Evolutionary conservation across 192 early-diverging fungal species (phyloP).

Genomic region (Thoreauomyces humboldtii): DNA sequence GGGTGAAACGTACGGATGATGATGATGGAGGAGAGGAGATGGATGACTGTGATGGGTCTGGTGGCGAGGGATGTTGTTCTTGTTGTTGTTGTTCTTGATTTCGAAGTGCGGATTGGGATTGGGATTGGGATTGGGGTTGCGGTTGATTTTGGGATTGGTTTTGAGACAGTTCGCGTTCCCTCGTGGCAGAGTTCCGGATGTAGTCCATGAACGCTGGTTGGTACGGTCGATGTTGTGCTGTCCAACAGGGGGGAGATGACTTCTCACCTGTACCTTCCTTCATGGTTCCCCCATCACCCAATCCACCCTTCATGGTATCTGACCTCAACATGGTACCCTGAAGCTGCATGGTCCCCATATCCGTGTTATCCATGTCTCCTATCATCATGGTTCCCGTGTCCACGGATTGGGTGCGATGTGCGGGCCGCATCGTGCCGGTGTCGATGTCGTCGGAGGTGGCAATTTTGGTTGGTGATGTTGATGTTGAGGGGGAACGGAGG

Average conservation of each 20-base stretch:
- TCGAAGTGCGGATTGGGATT: no score
- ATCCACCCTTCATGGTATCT: no score
- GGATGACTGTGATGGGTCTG: background rate
- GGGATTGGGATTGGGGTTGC: no score
- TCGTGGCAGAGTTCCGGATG: no score
- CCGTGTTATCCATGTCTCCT: background rate
- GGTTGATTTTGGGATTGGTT: no score
- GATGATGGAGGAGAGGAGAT: background rate
- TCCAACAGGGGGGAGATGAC: background rate
- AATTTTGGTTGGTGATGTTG: background rate
- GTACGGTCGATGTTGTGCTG: conserved; percentile 7
- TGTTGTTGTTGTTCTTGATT: background rate
- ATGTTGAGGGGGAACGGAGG: background rate
- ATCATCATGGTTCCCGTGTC: no score
- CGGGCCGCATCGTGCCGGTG: conserved; percentile 5
- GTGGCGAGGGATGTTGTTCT: background rate
- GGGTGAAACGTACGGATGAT: no score
- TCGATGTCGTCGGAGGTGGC: background rate
- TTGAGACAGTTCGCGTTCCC: no score
- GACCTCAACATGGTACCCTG: background rate
- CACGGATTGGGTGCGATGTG: no score
- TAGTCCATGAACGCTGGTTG: conserved; percentile 33
- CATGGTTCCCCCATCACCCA: no score
- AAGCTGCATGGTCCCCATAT: background rate
- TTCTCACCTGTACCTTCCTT: background rate